phyloP scores from a whole-genome alignment of 768 basidiomycete genomes.

The Clavaria fumosa region DNA sequence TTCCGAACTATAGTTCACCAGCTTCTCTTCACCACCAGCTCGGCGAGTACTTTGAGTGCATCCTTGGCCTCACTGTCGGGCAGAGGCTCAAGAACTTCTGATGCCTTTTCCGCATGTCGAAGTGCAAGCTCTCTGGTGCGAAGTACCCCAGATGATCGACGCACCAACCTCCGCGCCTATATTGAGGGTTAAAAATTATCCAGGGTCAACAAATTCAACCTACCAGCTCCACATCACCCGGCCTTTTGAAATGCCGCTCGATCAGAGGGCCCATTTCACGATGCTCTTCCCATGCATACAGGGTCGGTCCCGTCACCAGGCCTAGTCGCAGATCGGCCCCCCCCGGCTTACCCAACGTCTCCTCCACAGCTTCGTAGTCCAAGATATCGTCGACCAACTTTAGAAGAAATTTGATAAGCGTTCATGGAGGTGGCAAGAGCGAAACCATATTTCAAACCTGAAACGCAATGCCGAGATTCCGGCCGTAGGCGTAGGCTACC shows the following conservation, averaged over 20 bases:
- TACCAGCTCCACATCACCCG: constrained; percentile 73
- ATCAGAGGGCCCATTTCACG: constrained; percentile 62
- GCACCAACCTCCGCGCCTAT: constrained; percentile 56
- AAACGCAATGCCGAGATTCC: constrained; percentile 59
- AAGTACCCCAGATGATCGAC: constrained; percentile 55
- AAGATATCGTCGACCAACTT: constrained; percentile 79
- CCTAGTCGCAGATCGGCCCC: constrained; percentile 17
- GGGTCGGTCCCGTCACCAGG: constrained; percentile 60
- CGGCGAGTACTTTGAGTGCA: constrained; percentile 61
- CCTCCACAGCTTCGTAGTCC: constrained; percentile 45
- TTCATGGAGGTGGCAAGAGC: not conserved
- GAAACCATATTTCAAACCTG: constrained; percentile 19
- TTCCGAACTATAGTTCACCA: too few relatives aligned
- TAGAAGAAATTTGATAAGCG: constrained; percentile 2
- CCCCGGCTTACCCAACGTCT: constrained; percentile 46
- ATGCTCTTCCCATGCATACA: constrained; percentile 80
- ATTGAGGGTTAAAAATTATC: constrained; percentile 1
- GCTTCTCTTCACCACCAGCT: constrained; percentile 46
- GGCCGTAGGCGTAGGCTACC: constrained; percentile 79
- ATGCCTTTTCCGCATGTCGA: constrained; percentile 62
- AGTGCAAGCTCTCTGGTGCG: constrained; percentile 66
- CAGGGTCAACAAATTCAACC: constrained; percentile 12
- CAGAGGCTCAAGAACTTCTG: constrained; percentile 47
- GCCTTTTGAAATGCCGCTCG: constrained; percentile 54
- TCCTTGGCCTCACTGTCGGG: constrained; percentile 70